These are phyloP conservation scores for Coelastrella sp. DNA, from an alignment of 139 green algal genomes.

Conservation along the genomic window DNA sequence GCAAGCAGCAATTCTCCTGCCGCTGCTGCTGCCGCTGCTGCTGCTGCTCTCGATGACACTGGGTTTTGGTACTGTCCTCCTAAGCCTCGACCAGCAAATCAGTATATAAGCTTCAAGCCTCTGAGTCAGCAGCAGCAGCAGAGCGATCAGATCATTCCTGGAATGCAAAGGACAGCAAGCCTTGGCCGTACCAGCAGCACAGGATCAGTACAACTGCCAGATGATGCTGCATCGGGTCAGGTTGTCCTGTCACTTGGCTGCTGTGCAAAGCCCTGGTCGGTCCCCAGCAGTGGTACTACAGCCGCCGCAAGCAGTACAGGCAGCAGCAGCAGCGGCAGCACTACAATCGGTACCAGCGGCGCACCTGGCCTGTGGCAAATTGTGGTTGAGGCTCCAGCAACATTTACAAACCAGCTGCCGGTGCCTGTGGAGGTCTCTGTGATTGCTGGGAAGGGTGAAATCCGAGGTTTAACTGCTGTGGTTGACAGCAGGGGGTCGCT, in stretches of 20 bases:
- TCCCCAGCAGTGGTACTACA: not conserved
- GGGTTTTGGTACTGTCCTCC: conserved; percentile 53
- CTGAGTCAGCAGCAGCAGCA: conserved; percentile 1
- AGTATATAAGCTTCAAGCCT: conserved; percentile 11
- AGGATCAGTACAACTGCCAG: not conserved
- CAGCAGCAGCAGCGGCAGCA: conserved; percentile 5
- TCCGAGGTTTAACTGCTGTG: not conserved
- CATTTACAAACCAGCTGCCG: conserved; percentile 72
- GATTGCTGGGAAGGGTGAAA: conserved; percentile 6
- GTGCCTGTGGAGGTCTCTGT: conserved; percentile 59
- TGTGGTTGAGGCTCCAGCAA: conserved; percentile 58
- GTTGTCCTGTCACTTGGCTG: conserved; percentile 21
- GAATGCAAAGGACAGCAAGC: not conserved
- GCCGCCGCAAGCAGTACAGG: not conserved
- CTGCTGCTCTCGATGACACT: not conserved
- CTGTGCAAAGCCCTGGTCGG: not conserved
- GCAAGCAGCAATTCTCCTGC: too few relatives aligned
- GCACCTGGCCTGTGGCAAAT: conserved; percentile 58
- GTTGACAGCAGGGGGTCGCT: conserved; percentile 20
- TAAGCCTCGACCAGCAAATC: not conserved
- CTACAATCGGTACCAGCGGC: not conserved
- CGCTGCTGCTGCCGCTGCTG: not conserved
- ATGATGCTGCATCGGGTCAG: not conserved
- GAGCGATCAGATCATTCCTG: not conserved
- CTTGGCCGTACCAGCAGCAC: too few relatives aligned